Evolutionary conservation across 2,329 filamentous ascomycete genomes (phyloP).

Genomic region (Daldinia sp.): DNA sequence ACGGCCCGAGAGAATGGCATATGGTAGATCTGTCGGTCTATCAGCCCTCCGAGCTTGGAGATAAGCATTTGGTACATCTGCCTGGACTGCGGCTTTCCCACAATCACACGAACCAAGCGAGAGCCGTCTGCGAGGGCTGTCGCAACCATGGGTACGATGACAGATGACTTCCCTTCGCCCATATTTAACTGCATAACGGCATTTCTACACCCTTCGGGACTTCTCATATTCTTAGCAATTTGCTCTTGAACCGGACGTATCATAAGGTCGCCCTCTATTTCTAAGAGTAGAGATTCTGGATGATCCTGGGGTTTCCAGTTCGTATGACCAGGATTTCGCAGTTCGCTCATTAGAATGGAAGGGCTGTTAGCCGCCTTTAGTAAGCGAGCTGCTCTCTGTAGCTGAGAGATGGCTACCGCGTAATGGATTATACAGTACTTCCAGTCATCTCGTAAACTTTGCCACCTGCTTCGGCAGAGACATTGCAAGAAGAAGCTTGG

Average conservation of each 20-base stretch:
- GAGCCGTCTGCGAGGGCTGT: conserved; percentile 63
- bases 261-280: conserved; percentile 71
- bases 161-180: conserved; percentile 77
- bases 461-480: conserved; percentile 49
- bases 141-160: conserved; percentile 75
- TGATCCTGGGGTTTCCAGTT: conserved; percentile 65
- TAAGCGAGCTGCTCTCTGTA: conserved; percentile 60
- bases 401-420: conserved; percentile 54
- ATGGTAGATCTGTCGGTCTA: conserved; percentile 66
- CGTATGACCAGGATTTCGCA: conserved; percentile 64
- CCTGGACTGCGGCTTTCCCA: conserved; percentile 69
- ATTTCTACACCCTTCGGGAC: conserved; percentile 57
- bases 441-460: conserved; percentile 51
- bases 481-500: conserved; percentile 54
- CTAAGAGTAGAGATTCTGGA: conserved; percentile 73
- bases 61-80: conserved; percentile 71
- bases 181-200: conserved; percentile 76
- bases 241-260: conserved; percentile 70
- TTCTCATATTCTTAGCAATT: conserved; percentile 69
- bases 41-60: conserved; percentile 66
- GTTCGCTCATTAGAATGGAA: conserved; percentile 56
- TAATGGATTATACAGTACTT: conserved; percentile 55
- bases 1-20: conserved; percentile 70
- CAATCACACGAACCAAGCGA: conserved; percentile 68
- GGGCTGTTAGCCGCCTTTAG: conserved; percentile 43